phyloP scores from a whole-genome alignment of 306 rosid genomes.

The Echinosophora koreensis region DNA sequence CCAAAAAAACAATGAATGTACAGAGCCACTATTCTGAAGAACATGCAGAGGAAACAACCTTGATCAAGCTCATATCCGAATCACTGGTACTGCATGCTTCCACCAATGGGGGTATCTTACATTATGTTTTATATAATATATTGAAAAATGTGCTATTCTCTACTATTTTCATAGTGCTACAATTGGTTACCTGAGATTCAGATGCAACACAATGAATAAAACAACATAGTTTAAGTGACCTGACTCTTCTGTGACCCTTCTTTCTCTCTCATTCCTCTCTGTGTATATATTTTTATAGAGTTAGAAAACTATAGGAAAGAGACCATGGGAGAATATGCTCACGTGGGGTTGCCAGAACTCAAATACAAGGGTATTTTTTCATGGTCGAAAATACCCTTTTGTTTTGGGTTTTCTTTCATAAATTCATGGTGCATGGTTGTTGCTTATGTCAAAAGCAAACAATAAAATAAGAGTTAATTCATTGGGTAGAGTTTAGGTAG shows the following conservation, averaged over 20 bases:
- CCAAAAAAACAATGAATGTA: not conserved
- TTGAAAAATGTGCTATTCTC: not conserved
- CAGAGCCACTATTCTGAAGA: not conserved
- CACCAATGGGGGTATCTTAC: conserved; percentile 14
- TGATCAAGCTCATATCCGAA: not conserved
- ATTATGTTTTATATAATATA: not conserved
- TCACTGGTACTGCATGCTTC: not conserved
- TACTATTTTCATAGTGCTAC: not conserved
- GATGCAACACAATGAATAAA: conserved; percentile 24
- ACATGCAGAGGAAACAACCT: not conserved
- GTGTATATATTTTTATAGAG: not conserved
- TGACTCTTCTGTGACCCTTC: conserved; percentile 16
- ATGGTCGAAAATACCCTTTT: conserved; percentile 20
- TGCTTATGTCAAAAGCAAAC: not conserved
- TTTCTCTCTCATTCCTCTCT: conserved; percentile 10
- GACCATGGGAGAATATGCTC: not conserved
- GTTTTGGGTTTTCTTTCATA: not conserved
- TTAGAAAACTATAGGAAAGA: conserved; percentile 16
- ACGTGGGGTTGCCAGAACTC: conserved; percentile 11
- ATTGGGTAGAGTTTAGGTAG: not conserved
- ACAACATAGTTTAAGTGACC: conserved; percentile 12
- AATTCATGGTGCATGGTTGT: not conserved
- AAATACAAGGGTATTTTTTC: not conserved
- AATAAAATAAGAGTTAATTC: not conserved
- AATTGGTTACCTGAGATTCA: conserved; percentile 29